Base-by-base conservation (phyloP, 495 filamentous ascomycete genomes). In the Sporormia fimetaria region DNA sequence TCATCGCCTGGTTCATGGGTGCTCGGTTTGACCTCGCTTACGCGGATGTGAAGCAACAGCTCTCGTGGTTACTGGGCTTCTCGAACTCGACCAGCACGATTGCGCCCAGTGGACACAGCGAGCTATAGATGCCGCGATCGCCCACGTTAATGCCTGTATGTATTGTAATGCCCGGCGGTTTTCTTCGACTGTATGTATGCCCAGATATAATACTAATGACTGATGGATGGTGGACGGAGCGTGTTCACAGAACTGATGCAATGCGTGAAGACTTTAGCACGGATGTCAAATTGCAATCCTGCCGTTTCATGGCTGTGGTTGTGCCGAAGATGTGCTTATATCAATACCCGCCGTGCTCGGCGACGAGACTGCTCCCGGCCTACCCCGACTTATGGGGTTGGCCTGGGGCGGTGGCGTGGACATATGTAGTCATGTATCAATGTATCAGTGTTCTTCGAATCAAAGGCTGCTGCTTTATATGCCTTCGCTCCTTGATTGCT, bases 221-320 rank as follows among this genome's bases (percentile, higher is more conserved):
- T 21, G 15, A 33, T 33, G 29, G 4, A 5, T 17, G 6, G 24
- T 39, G 18, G 11, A n/a, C n/a, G n/a, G n/a, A n/a, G n/a, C n/a
- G n/a, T n/a, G n/a, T n/a, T n/a, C n/a, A 15, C 14, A 4, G 24
- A 15, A 15, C 42, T 33, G 22, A 23, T 42, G 14, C 37, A 37
- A 21, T 34, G 10, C 17, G 21, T 38, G 33, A 43, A 21, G 22
- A 15, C 21, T 8, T 16, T 63, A 87, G 87, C 86, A 93, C 83
- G 78, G 83, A 92, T 94, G 87, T 93, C 87, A 94, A 93, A 92
- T 93, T 94, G 76, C 87, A 85, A 83, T 80, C 69, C 74, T 70
- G 78, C 68, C 69, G 54, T 65, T 70, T 67, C 62, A 81, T 94
- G 82, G 74, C 82, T 85, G 75, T 65, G 68, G 77, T 84, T 87